These are phyloP conservation scores for Penicillium fimorum DNA, from an alignment of 495 filamentous ascomycete genomes.

Conservation along the genomic window DNA sequence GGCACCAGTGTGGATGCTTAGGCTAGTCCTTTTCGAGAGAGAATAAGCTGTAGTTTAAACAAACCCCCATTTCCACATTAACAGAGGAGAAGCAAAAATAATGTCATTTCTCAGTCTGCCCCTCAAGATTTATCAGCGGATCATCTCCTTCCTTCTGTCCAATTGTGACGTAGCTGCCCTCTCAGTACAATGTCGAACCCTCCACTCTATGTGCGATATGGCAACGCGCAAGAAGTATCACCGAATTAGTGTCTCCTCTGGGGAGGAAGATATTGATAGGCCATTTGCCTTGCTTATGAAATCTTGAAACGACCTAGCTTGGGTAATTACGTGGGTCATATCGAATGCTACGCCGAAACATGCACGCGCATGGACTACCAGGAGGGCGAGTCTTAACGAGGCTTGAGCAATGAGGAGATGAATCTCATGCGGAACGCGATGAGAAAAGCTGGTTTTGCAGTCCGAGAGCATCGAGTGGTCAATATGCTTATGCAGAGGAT, in stretches of 20 bases:
- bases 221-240: slow-evolving; percentile 19
- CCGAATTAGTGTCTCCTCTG: slow-evolving; percentile 12
- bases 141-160: slow-evolving; percentile 21
- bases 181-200: slow-evolving; percentile 20
- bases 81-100: not conserved
- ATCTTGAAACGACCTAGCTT: not conserved
- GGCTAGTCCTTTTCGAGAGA: not conserved
- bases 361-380: not conserved
- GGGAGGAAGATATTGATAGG: slow-evolving; percentile 9
- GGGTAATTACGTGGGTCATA: slow-evolving; percentile 1
- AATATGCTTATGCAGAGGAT: slow-evolving; percentile 25
- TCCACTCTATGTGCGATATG: slow-evolving; percentile 28
- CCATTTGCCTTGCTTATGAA: slow-evolving; percentile 15
- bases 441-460: slow-evolving; percentile 19
- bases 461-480: slow-evolving; percentile 16
- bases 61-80: not conserved
- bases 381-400: slow-evolving; percentile 8
- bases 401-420: slow-evolving; percentile 17
- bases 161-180: slow-evolving; percentile 27
- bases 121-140: slow-evolving; percentile 11
- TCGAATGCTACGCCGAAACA: not conserved
- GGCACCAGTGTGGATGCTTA: slow-evolving; percentile 1
- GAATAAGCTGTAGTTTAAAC: not conserved
- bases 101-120: slow-evolving; percentile 29
- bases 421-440: slow-evolving; percentile 16